phyloP scores from a whole-genome alignment of 2,329 filamentous ascomycete species.

The Beauveria bassiana region DNA sequence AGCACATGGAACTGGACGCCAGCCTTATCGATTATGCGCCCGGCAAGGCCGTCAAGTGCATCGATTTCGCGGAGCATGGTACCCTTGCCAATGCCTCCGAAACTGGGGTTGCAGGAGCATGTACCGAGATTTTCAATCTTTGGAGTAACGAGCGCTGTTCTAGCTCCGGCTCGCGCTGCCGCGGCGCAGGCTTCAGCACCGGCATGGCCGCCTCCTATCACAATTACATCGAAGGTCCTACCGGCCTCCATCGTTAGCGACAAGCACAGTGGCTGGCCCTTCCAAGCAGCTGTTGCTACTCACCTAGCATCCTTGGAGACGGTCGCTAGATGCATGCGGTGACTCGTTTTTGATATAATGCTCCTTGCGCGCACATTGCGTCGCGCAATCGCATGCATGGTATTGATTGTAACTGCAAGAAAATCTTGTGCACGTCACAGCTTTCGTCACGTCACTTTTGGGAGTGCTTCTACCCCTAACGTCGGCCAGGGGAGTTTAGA shows the following conservation, averaged over 20 bases:
- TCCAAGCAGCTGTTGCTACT: not conserved
- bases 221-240: conserved; percentile 81
- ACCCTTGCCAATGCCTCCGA: conserved; percentile 97
- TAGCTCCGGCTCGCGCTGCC: conserved; percentile 78
- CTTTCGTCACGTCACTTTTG: too few species aligned
- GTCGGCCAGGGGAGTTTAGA: too few species aligned
- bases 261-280: not conserved
- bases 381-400: conserved; percentile 23
- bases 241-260: conserved; percentile 11
- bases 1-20: conserved; percentile 89
- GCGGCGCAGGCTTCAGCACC: conserved; percentile 90
- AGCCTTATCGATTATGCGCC: conserved; percentile 84
- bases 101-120: conserved; percentile 94
- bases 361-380: conserved; percentile 17
- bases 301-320: conserved; percentile 24
- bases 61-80: conserved; percentile 94
- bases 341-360: conserved; percentile 13
- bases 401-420: not conserved
- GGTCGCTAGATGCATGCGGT: conserved; percentile 23
- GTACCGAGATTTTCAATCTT: conserved; percentile 83
- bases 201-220: conserved; percentile 93
- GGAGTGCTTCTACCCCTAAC: too few species aligned
- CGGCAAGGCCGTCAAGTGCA: conserved; percentile 83
- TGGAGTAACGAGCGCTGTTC: conserved; percentile 84
- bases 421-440: too few species aligned